These are phyloP conservation scores for Cystofilobasidium bisporidii DNA, from an alignment of 768 basidiomycete species.

Conservation along the genomic window DNA sequence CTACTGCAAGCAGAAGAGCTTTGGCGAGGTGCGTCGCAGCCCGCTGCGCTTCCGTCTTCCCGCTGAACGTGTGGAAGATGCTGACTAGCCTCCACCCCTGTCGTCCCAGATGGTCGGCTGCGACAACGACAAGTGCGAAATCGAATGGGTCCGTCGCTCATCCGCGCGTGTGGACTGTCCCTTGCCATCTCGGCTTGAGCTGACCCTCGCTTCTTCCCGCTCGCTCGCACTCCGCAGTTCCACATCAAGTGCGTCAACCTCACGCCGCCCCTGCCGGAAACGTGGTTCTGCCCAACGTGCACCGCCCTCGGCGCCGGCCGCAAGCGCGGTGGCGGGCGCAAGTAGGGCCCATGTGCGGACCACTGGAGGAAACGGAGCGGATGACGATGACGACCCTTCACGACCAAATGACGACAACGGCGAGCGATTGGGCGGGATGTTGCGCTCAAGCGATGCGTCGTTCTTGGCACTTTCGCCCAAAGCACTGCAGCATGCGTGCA, in stretches of 20 bases:
- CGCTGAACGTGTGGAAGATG: neutral
- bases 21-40: conserved; percentile 16
- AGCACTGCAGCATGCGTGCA: no score
- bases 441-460: no score
- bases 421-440: no score
- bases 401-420: no score
- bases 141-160: conserved; percentile 27
- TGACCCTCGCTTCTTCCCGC: neutral
- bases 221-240: conserved; percentile 17
- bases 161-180: neutral
- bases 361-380: no score
- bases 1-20: conserved; percentile 25
- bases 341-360: no score
- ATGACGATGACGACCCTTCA: no score
- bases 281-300: conserved; percentile 25
- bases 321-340: conserved; percentile 5
- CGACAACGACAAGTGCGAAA: conserved; percentile 26
- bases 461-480: no score
- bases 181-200: neutral
- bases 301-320: conserved; percentile 5
- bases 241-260: conserved; percentile 27
- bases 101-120: conserved; percentile 26
- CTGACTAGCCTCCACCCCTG: neutral
- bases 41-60: neutral
- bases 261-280: conserved; percentile 22